Percentiles rank a stretch among this genome's conserved stretches.
Evolutionary conservation across 2,329 filamentous ascomycete species (phyloP).

Genomic region (Aspergillus sp.): DNA sequence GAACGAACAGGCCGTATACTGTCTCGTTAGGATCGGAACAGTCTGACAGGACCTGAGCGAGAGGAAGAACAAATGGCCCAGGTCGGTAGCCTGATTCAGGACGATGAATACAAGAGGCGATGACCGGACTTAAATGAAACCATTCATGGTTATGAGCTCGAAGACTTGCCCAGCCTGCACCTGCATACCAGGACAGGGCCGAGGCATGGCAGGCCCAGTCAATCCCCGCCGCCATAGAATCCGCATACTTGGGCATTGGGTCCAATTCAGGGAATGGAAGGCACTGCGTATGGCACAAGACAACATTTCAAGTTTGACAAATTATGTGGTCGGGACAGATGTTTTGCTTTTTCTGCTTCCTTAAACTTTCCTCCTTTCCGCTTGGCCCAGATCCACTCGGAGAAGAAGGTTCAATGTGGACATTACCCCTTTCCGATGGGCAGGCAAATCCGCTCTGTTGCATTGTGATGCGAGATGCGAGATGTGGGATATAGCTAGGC

Average conservation of each 20-base stretch:
- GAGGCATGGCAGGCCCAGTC: conserved; percentile 5
- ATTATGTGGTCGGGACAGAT: neutral
- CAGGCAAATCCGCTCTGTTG: no score
- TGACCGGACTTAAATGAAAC: neutral
- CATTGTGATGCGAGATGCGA: no score
- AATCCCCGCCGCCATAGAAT: conserved; percentile 12
- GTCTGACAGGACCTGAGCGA: neutral
- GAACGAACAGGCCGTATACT: neutral
- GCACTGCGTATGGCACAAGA: neutral
- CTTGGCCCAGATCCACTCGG: no score
- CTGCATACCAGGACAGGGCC: conserved; percentile 15
- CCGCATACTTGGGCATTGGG: neutral
- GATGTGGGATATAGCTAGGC: no score
- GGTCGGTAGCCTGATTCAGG: neutral
- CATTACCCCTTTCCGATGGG: no score
- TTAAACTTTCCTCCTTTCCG: neutral
- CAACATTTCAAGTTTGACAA: neutral
- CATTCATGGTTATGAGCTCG: neutral
- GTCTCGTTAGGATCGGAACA: neutral
- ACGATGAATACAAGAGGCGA: neutral
- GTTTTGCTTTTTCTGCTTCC: neutral
- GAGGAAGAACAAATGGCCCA: neutral
- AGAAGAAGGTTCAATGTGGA: no score
- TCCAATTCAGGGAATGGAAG: conserved; percentile 9
- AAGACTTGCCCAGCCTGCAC: neutral